Percentiles rank a stretch among this genome's conserved stretches.
phyloP scores from a whole-genome alignment of 306 rosid genomes.

The Canavalia gladiata region DNA sequence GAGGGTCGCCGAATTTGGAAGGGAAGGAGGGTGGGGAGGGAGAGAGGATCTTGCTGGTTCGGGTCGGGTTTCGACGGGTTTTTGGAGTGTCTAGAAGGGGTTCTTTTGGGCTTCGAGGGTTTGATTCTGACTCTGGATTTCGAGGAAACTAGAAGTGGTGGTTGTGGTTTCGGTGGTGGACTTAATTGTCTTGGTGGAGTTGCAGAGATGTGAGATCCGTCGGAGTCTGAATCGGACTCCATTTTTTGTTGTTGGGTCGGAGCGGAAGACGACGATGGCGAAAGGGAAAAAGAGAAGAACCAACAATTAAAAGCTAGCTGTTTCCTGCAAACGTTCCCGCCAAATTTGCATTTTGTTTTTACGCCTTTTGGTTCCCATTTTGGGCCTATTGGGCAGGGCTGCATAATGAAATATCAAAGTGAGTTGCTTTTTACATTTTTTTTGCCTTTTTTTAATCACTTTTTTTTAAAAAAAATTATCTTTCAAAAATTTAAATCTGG shows the following conservation, averaged over 20 bases:
- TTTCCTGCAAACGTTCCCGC: constrained; percentile 44
- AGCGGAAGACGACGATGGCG: constrained; percentile 9
- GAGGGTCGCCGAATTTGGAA: constrained; percentile 72
- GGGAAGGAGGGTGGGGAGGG: constrained; percentile 55
- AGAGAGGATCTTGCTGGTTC: constrained; percentile 19
- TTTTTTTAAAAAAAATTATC: too few relatives aligned
- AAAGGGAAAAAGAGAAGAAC: not conserved
- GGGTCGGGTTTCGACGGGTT: not conserved
- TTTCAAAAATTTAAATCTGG: too few relatives aligned
- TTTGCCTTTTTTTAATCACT: too few relatives aligned
- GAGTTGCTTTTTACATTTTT: too few relatives aligned
- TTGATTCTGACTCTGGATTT: constrained; percentile 46
- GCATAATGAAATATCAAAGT: not conserved
- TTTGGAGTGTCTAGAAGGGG: constrained; percentile 44
- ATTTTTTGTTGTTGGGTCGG: constrained; percentile 37
- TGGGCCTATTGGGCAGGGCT: constrained; percentile 1
- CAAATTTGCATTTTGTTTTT: not conserved
- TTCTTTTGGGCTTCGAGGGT: constrained; percentile 54
- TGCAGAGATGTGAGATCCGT: constrained; percentile 85
- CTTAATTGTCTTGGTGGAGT: constrained; percentile 80
- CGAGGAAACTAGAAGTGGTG: constrained; percentile 42
- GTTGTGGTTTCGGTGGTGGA: constrained; percentile 45
- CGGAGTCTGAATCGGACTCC: constrained; percentile 79
- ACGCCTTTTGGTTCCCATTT: not conserved
- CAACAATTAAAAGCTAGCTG: not conserved